Base-by-base conservation (phyloP, 768 basidiomycete genomes). In the Amanita brunnescens region DNA sequence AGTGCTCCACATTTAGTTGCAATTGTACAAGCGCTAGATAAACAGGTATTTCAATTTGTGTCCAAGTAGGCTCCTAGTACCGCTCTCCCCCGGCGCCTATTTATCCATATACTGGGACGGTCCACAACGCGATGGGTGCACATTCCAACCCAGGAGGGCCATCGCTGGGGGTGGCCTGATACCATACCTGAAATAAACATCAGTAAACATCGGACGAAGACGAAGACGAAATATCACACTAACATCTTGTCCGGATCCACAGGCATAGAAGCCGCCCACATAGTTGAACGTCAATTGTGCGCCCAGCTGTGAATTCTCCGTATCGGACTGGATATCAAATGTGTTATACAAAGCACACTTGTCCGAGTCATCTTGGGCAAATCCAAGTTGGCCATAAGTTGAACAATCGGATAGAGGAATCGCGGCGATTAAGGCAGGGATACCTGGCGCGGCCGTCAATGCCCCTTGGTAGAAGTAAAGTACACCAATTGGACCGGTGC, bases 401-500 rank as follows among this genome's bases (percentile, higher is more conserved):
- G 52, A 47, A 41, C 68, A 68, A 1, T 61, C 64, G 3, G 58
- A 52, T 3, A 14, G 51, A 7, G 52, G 66, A 12, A 59, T 24
- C 3, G 61, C 54, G 47, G 57, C 54, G 43, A 68, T 62, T 8
- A 57, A 38, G 2, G 60, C 48, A 6, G 47, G 46, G 3, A 43
- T 40, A 52, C 57, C 59, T 10, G 29, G 6, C 23, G 45, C 45
- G 55, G 14, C 58, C 0, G 58, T 52, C 30, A 68, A 58, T 5
- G 41, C 43, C 12, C 65, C 64, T 54, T 65, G 61, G 18, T 29
- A 58, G 58, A 71, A 70, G 57, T 68, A 69, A 54, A 67, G 65
- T 48, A 58, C 43, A 2, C 62, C 68, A 21, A 61, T 58, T 14
- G 62, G 46, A 3, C 61, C 66, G 12, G 47, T 57, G 21, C 63